phyloP scores from a whole-genome alignment of 768 basidiomycete genomes.

The Leccinum rimulosum region DNA sequence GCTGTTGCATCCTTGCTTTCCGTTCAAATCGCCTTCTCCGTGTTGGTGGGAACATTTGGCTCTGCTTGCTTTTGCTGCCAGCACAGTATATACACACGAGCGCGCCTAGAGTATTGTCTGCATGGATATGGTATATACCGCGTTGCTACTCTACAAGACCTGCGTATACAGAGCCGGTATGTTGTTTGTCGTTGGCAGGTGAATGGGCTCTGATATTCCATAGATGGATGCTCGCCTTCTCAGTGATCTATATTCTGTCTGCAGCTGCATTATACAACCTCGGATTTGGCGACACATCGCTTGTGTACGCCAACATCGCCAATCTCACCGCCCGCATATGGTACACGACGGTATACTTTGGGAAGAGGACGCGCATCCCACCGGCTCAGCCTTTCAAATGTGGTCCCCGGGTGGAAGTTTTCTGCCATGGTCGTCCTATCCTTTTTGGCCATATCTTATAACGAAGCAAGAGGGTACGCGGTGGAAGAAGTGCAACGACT shows the following conservation, averaged over 20 bases:
- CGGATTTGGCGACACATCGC: conserved; percentile 59
- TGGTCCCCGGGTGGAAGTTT: conserved; percentile 30
- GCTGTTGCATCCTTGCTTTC: conserved; percentile 61
- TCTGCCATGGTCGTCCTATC: conserved; percentile 22
- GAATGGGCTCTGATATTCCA: conserved; percentile 3
- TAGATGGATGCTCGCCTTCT: conserved; percentile 80
- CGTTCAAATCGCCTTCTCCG: conserved; percentile 60
- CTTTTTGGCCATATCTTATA: conserved; percentile 19
- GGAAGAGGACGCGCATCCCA: conserved; percentile 11
- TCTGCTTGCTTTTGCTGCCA: conserved; percentile 74
- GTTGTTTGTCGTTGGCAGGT: conserved; percentile 12
- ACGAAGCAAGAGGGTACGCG: conserved; percentile 17
- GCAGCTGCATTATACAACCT: conserved; percentile 46
- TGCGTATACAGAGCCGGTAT: conserved; percentile 66
- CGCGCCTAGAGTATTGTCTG: conserved; percentile 70
- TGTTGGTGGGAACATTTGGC: conserved; percentile 73
- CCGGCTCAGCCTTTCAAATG: conserved; percentile 10
- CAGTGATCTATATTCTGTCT: conserved; percentile 59
- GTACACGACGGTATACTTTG: conserved; percentile 55
- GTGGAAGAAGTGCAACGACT: conserved; percentile 11
- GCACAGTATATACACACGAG: conserved; percentile 68
- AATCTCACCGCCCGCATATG: conserved; percentile 62
- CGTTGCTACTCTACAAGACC: conserved; percentile 62
- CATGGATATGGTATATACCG: conserved; percentile 92
- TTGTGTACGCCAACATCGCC: conserved; percentile 75